Conservation (phyloP, 306 rosid species). For the Vachellia collinsii region DNA sequence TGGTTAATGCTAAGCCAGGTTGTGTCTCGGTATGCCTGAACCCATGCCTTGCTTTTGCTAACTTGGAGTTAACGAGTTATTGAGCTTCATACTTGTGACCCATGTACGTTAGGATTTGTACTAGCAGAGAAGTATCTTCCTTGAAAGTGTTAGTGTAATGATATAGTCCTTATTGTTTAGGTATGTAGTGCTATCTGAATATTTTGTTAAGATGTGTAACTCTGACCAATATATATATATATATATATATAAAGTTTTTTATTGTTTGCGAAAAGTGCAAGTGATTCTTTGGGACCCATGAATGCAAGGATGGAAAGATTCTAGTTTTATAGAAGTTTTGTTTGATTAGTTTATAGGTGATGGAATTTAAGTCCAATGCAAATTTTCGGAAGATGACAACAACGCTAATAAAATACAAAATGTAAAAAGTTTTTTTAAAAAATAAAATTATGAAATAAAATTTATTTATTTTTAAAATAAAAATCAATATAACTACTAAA, state of each 20-base stretch:
- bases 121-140: background rate
- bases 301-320: background rate
- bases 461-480: too few species aligned
- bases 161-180: background rate
- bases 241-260: background rate
- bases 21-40: background rate
- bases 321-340: background rate
- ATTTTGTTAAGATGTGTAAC: background rate
- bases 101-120: background rate
- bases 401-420: too few species aligned
- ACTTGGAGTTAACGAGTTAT: background rate
- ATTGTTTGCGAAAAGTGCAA: background rate
- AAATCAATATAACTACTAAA: too few species aligned
- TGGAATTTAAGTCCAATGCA: too few species aligned
- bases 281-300: background rate
- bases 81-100: background rate
- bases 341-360: too few species aligned
- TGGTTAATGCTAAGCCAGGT: conserved; percentile 28
- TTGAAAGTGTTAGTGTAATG: background rate
- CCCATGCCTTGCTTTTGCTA: background rate
- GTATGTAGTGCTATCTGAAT: background rate
- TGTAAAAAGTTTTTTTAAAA: too few species aligned
- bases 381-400: too few species aligned
- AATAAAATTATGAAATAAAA: too few species aligned
- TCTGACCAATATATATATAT: background rate